Percentiles rank a stretch among this genome's conserved stretches.
These are phyloP conservation scores for Cyclospora cayetanensis DNA, from an alignment of 169 alveolate species.

Conservation along the genomic window DNA sequence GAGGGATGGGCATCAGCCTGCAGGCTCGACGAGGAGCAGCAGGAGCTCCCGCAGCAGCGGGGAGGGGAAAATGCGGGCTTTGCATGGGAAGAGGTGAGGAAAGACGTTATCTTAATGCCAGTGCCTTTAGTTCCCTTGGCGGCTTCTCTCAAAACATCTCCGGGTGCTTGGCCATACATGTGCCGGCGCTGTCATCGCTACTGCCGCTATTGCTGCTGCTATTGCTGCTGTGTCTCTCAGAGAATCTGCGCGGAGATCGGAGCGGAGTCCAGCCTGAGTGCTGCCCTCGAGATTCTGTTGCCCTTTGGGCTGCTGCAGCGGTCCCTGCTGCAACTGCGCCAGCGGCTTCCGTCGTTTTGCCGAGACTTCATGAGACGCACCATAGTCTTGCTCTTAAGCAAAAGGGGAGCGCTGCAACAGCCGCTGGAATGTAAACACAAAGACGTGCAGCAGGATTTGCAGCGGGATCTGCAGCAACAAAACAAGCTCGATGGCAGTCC, in stretches of 20 bases:
- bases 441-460: background rate
- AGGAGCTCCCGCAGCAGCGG: background rate
- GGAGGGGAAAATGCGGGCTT: background rate
- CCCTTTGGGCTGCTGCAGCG: constrained; percentile 25
- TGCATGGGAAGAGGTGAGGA: background rate
- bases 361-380: constrained; percentile 1
- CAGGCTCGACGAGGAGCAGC: constrained; percentile 35
- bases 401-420: constrained; percentile 48
- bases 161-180: background rate
- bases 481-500: no score
- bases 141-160: background rate
- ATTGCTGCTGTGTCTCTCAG: background rate
- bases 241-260: background rate
- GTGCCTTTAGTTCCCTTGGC: background rate
- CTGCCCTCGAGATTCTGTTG: constrained; percentile 7
- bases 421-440: constrained; percentile 18
- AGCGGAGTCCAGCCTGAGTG: background rate
- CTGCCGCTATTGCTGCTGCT: constrained; percentile 46
- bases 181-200: background rate
- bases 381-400: background rate
- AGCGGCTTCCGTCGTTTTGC: constrained; percentile 32
- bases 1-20: constrained; percentile 29
- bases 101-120: background rate
- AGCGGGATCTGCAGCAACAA: background rate
- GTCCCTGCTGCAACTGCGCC: constrained; percentile 44